A percentile compares a stretch with the other conserved stretches of the same genome.
Conservation (phyloP, 1,139 yeast genomes). For the Blastobotrys aristatus region DNA sequence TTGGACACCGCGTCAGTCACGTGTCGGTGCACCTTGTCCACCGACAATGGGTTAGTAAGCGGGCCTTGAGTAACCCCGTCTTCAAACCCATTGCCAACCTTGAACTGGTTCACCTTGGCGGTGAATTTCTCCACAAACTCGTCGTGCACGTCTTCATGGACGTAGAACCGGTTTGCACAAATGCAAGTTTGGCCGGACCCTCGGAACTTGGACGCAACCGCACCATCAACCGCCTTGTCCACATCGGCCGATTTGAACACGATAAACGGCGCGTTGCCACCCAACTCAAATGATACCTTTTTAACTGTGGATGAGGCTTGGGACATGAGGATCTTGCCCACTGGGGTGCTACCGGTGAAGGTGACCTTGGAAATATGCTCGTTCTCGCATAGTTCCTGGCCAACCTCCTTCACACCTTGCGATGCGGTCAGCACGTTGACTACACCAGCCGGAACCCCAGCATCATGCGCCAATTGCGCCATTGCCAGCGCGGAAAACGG, state of each 20-base stretch:
- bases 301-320: constrained; percentile 76
- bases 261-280: constrained; percentile 92
- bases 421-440: constrained; percentile 64
- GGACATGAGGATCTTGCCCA: constrained; percentile 73
- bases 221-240: constrained; percentile 70
- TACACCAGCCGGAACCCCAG: constrained; percentile 86
- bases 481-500: constrained; percentile 83
- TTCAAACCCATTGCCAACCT: constrained; percentile 71
- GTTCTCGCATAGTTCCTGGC: constrained; percentile 65
- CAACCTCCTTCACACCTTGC: constrained; percentile 49
- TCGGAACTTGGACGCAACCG: constrained; percentile 63
- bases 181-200: constrained; percentile 81
- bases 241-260: constrained; percentile 81
- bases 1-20: constrained; percentile 67
- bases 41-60: constrained; percentile 60
- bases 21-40: constrained; percentile 64
- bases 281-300: constrained; percentile 80
- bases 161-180: constrained; percentile 70
- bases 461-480: constrained; percentile 64
- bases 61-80: constrained; percentile 74
- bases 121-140: constrained; percentile 51
- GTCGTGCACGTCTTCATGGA: constrained; percentile 59
- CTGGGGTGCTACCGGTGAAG: constrained; percentile 85
- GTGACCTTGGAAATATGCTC: constrained; percentile 67
- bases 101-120: constrained; percentile 47